phyloP scores from a whole-genome alignment of 768 basidiomycete species.

The Tricholomella constricta region DNA sequence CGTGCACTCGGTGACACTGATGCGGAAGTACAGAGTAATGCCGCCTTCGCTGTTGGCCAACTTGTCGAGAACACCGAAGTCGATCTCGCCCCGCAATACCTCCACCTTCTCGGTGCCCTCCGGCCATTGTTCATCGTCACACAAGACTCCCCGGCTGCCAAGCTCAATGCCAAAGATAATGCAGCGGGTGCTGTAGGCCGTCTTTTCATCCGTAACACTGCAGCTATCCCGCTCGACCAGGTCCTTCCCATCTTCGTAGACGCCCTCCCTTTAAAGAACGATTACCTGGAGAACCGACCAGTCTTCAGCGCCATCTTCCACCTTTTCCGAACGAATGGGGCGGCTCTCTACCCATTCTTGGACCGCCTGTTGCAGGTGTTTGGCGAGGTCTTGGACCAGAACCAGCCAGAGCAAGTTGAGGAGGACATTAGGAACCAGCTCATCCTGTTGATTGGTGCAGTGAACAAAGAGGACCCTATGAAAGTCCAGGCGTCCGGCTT shows the following conservation, averaged over 20 bases:
- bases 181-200: constrained; percentile 93
- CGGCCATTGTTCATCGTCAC: constrained; percentile 77
- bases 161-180: constrained; percentile 90
- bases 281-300: constrained; percentile 86
- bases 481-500: constrained; percentile 85
- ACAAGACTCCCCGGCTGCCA: constrained; percentile 61
- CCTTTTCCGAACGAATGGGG: constrained; percentile 77
- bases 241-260: constrained; percentile 84
- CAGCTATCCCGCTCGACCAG: constrained; percentile 85
- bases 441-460: constrained; percentile 66
- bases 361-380: constrained; percentile 82
- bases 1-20: constrained; percentile 81
- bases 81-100: constrained; percentile 83
- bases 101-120: constrained; percentile 74
- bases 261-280: constrained; percentile 85
- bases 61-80: constrained; percentile 83
- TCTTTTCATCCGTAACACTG: constrained; percentile 77
- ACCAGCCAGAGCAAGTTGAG: constrained; percentile 70
- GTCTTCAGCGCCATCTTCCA: constrained; percentile 89
- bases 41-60: constrained; percentile 91
- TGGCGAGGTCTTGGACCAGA: constrained; percentile 79
- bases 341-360: constrained; percentile 70
- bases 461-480: constrained; percentile 75
- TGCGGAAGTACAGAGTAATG: constrained; percentile 94
- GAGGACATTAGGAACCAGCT: constrained; percentile 79